Evolutionary conservation across 2,329 filamentous ascomycete genomes (phyloP), one percentile per base, ranked within the genome.

Genomic region (Cercospora sp.): DNA sequence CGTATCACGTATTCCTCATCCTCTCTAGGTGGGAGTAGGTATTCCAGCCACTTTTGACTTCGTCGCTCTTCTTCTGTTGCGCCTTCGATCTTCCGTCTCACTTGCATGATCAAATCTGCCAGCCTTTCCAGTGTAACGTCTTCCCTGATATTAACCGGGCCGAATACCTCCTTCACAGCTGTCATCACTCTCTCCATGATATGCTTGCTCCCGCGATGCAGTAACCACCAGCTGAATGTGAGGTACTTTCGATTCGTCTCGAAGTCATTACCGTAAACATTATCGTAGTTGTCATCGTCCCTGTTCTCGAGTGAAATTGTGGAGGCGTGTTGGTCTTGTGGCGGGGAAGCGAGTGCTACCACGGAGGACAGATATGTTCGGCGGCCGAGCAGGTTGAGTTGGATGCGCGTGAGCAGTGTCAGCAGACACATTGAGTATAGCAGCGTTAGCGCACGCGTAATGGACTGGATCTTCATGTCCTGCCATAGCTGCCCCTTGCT

Each of bases 221-320:
- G 84, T 58, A 99, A 83, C 94, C 94, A 99, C 95, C 95, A 99
- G 81, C 93, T 97, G 79, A 98, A 97, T 48, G 94, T 96, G 60
- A 99, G 85, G 77, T 98, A 99, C 76, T 92, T 91, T 74, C 94
- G 87, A 80, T 99, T 99, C 36, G 93, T 97, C 79, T 97, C 94
- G 73, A 97, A 97, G 79, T 99, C 95, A 79, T 91, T 94, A 55
- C 93, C 93, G 77, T 96, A 93, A 3, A 89, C 87, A 74, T 94
- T 91, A 64, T 94, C 91, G 18, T 87, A 84, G 75, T 91, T 90
- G 77, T 95, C 92, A 78, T 97, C 94, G 77, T 97, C 94, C 76
- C 96, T 90, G 79, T 98, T 95, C 82, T 97, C 93, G 18, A 98
- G 86, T 74, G 87, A 94, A 78, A 99, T 99, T 53, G 89, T 91